Evolutionary conservation across 2,329 filamentous ascomycete genomes (phyloP).

Genomic region (Periconia digitata): DNA sequence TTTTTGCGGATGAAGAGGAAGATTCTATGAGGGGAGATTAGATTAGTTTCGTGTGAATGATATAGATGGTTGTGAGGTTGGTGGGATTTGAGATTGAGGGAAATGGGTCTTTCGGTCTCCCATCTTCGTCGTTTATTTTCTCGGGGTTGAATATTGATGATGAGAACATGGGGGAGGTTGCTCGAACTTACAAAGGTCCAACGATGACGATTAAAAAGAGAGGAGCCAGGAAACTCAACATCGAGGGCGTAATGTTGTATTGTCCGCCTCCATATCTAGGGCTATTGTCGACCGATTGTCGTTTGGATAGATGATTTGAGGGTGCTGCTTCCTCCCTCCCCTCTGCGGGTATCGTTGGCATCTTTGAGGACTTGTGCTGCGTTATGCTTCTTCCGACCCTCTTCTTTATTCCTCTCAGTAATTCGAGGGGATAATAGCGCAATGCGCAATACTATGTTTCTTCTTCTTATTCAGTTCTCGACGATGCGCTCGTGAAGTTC

Average conservation of each 20-base stretch:
- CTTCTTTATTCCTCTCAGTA: too few species aligned
- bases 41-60: not conserved
- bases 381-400: too few species aligned
- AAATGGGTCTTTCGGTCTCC: too few species aligned
- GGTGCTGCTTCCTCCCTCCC: not conserved
- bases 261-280: not conserved
- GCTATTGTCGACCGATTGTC: not conserved
- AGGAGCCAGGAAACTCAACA: slow-evolving; percentile 32
- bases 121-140: too few species aligned
- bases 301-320: not conserved
- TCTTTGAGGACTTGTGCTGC: too few species aligned
- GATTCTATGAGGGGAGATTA: not conserved
- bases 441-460: too few species aligned
- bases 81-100: too few species aligned
- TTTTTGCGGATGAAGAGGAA: not conserved
- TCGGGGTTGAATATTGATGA: not conserved
- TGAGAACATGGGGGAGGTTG: not conserved
- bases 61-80: not conserved
- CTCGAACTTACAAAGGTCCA: slow-evolving; percentile 32
- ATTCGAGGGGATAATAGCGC: too few species aligned
- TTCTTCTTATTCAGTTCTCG: too few species aligned
- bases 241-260: slow-evolving; percentile 25
- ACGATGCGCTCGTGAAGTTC: too few species aligned
- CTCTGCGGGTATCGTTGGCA: not conserved
- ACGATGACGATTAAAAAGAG: slow-evolving; percentile 30